A percentile compares a stretch with the other conserved stretches of the same genome.
phyloP scores from a whole-genome alignment of 2,329 filamentous ascomycete genomes.

The Neonectria neomacrospora region DNA sequence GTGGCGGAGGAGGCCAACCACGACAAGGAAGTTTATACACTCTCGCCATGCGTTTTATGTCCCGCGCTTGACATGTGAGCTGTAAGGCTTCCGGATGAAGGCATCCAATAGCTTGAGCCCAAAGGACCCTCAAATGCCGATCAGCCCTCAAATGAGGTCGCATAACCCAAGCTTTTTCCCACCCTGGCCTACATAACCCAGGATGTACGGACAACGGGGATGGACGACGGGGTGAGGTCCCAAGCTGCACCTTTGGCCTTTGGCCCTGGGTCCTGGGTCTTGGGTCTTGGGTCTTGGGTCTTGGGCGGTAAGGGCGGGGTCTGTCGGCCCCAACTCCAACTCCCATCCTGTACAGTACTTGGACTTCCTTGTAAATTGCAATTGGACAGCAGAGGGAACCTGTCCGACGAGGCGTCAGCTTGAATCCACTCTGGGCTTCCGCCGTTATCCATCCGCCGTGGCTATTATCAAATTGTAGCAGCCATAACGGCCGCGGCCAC shows the following conservation, averaged over 20 bases:
- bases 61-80: slow-evolving; percentile 45
- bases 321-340: slow-evolving; percentile 27
- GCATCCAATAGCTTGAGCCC: slow-evolving; percentile 37
- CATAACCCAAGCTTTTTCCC: slow-evolving; percentile 31
- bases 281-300: slow-evolving; percentile 12
- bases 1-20: slow-evolving; percentile 22
- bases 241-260: slow-evolving; percentile 32
- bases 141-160: slow-evolving; percentile 37
- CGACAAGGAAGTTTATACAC: slow-evolving; percentile 34
- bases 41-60: slow-evolving; percentile 31
- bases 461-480: slow-evolving; percentile 31
- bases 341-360: slow-evolving; percentile 11
- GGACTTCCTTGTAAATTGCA: slow-evolving; percentile 39
- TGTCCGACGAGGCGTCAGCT: slow-evolving; percentile 39
- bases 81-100: slow-evolving; percentile 40
- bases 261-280: slow-evolving; percentile 11
- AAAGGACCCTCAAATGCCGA: slow-evolving; percentile 38
- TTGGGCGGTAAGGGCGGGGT: slow-evolving; percentile 44
- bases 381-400: slow-evolving; percentile 30
- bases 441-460: slow-evolving; percentile 39
- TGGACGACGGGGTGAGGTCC: slow-evolving; percentile 26
- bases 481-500: slow-evolving; percentile 32
- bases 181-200: slow-evolving; percentile 27
- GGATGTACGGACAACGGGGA: not conserved
- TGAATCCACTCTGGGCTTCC: slow-evolving; percentile 42